Percentiles rank a stretch among this genome's conserved stretches.
phyloP scores from a whole-genome alignment of 2,329 filamentous ascomycete genomes.

The Phialemonium atrogriseum region DNA sequence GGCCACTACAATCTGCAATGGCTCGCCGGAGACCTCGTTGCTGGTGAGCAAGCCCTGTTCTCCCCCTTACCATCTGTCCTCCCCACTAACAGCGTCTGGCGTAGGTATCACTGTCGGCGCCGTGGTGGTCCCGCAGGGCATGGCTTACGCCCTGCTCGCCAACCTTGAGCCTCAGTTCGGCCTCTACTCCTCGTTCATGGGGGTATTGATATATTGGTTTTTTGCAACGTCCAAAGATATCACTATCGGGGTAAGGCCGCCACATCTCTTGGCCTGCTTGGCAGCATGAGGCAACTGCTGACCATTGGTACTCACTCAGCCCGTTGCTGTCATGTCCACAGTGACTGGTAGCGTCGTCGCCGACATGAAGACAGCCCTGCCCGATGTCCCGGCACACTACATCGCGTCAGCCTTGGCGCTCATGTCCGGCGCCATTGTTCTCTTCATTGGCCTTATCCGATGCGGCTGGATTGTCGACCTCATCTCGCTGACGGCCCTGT shows the following conservation, averaged over 20 bases:
- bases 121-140: slow-evolving; percentile 85
- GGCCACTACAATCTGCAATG: slow-evolving; percentile 80
- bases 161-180: slow-evolving; percentile 75
- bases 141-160: slow-evolving; percentile 88
- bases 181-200: slow-evolving; percentile 93
- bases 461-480: slow-evolving; percentile 88
- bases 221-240: slow-evolving; percentile 99
- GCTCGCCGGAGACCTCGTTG: slow-evolving; percentile 81
- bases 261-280: slow-evolving; percentile 7
- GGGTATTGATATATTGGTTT: slow-evolving; percentile 91
- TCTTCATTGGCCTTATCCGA: slow-evolving; percentile 69
- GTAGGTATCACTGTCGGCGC: slow-evolving; percentile 47
- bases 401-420: slow-evolving; percentile 74
- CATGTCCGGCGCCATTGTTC: slow-evolving; percentile 68
- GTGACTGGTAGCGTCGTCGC: slow-evolving; percentile 76
- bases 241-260: slow-evolving; percentile 71
- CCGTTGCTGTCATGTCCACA: slow-evolving; percentile 91
- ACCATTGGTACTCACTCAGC: slow-evolving; percentile 37
- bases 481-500: slow-evolving; percentile 83
- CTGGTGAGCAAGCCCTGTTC: slow-evolving; percentile 51
- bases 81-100: slow-evolving; percentile 4
- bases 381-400: slow-evolving; percentile 51
- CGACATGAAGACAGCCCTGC: slow-evolving; percentile 48
- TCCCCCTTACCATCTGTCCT: slow-evolving; percentile 11
- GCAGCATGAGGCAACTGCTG: not conserved